These are phyloP conservation scores for Xanthoparmelia taractica DNA, from an alignment of 495 filamentous ascomycete species.

Conservation along the genomic window DNA sequence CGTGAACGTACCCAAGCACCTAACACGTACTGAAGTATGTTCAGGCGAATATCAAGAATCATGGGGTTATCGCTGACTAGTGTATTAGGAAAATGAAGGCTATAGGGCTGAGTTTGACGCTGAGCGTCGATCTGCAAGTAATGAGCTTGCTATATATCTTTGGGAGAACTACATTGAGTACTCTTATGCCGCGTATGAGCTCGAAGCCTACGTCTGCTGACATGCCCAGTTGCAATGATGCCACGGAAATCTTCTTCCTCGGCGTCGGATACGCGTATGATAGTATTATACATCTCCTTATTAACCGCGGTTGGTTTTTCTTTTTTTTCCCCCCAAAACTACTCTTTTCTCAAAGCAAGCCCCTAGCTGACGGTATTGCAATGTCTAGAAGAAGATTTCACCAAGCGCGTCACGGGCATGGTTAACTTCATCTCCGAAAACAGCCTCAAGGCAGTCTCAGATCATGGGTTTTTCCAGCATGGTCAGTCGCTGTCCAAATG, in stretches of 20 bases:
- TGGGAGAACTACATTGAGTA: constrained; percentile 97
- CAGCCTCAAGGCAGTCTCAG: constrained; percentile 52
- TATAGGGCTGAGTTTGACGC: constrained; percentile 40
- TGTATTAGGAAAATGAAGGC: constrained; percentile 25
- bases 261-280: constrained; percentile 73
- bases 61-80: constrained; percentile 2
- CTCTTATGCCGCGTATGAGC: constrained; percentile 10
- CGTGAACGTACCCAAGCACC: constrained; percentile 73
- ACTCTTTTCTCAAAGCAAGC: not conserved
- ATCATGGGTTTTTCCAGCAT: constrained; percentile 36
- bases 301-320: constrained; percentile 53
- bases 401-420: constrained; percentile 39
- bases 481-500: constrained; percentile 57
- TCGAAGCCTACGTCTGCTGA: not conserved
- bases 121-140: constrained; percentile 45
- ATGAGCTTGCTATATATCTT: constrained; percentile 74
- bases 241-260: constrained; percentile 68
- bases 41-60: constrained; percentile 8
- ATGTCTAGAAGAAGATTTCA: constrained; percentile 34
- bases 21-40: constrained; percentile 49
- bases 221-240: constrained; percentile 47
- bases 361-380: not conserved
- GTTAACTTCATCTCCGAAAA: constrained; percentile 39
- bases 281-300: constrained; percentile 60
- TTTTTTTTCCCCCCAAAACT: not conserved